Conservation (phyloP, 2,329 filamentous ascomycete genomes). For the Fusarium sp. region DNA sequence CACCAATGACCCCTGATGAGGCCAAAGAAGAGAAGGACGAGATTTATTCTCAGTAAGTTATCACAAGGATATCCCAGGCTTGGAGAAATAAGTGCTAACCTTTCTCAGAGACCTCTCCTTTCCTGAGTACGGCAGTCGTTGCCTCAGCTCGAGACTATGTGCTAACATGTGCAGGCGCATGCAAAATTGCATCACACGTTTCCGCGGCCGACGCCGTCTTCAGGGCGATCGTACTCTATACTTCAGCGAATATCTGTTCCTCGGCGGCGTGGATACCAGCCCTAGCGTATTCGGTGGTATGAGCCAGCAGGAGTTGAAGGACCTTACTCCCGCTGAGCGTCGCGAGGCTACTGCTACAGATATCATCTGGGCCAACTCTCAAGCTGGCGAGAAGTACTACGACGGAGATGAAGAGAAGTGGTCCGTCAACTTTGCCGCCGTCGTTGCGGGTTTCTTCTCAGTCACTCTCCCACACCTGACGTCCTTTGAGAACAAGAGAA, state of each 20-base stretch:
- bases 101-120: conserved; percentile 64
- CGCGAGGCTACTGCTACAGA: conserved; percentile 74
- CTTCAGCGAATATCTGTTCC: conserved; percentile 84
- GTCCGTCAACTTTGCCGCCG: conserved; percentile 82
- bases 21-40: conserved; percentile 71
- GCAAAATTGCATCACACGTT: conserved; percentile 86
- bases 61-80: background rate
- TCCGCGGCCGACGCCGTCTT: conserved; percentile 80
- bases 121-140: conserved; percentile 61
- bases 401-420: conserved; percentile 69
- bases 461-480: conserved; percentile 67
- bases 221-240: conserved; percentile 70
- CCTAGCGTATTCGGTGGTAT: conserved; percentile 71
- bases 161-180: conserved; percentile 72
- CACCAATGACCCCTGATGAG: conserved; percentile 80
- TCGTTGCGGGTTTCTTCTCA: conserved; percentile 84
- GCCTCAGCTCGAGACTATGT: background rate
- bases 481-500: conserved; percentile 65
- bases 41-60: conserved; percentile 74
- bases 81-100: conserved; percentile 35
- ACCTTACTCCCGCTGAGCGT: conserved; percentile 72
- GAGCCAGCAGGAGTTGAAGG: conserved; percentile 65
- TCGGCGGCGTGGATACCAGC: conserved; percentile 80
- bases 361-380: conserved; percentile 64
- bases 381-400: conserved; percentile 62